phyloP scores from a whole-genome alignment of 805 yeast genomes.

The Saturnispora besseyi region DNA sequence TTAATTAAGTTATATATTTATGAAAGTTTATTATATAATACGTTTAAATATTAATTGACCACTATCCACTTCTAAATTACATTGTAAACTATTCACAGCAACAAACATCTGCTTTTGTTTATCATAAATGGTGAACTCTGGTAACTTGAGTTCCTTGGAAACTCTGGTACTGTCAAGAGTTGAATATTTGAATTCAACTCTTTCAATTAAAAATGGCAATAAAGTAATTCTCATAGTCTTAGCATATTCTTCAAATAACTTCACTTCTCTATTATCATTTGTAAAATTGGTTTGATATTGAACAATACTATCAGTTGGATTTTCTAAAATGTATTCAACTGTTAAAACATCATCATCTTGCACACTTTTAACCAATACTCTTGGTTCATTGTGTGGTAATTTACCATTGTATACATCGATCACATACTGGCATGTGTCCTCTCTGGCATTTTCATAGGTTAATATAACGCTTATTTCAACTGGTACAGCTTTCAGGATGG shows the following conservation, averaged over 20 bases:
- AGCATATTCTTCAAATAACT: conserved; percentile 18
- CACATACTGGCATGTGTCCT: conserved; percentile 23
- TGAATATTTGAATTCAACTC: conserved; percentile 33
- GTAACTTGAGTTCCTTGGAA: conserved; percentile 33
- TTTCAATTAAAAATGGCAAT: conserved; percentile 51
- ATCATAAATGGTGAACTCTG: conserved; percentile 59
- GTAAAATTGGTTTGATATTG: conserved; percentile 36
- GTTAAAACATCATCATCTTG: conserved; percentile 19
- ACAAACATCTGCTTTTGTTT: conserved; percentile 57
- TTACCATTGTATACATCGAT: conserved; percentile 41
- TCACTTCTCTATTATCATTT: conserved; percentile 18
- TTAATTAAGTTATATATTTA: conserved; percentile 19
- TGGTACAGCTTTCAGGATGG: conserved; percentile 9
- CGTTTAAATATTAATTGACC: conserved; percentile 18
- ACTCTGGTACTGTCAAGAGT: conserved; percentile 13
- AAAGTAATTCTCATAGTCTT: conserved; percentile 38
- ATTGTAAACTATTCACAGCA: conserved; percentile 38
- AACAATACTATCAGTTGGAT: conserved; percentile 64
- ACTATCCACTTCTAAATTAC: conserved; percentile 20
- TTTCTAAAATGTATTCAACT: conserved; percentile 51
- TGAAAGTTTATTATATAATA: not conserved
- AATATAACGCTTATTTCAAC: conserved; percentile 16
- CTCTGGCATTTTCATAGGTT: conserved; percentile 12
- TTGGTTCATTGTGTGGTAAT: conserved; percentile 60
- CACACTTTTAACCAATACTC: conserved; percentile 41